Evolutionary conservation across 75 land plant species (phyloP).

Genomic region (Azolla pinnata): DNA sequence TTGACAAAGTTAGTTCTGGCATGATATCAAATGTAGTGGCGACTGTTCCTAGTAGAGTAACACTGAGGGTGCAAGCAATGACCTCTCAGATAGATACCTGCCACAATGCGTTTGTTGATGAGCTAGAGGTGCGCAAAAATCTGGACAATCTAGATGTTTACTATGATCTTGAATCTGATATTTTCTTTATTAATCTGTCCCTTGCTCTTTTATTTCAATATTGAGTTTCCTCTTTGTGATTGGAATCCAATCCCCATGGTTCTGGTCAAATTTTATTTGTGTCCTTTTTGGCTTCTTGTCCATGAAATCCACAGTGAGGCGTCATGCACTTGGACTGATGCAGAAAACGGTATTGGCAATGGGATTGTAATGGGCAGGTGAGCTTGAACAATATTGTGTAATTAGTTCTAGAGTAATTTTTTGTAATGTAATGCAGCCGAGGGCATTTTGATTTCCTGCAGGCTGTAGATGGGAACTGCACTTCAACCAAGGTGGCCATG

Average conservation of each 20-base stretch:
- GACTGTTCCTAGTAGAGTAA: neutral
- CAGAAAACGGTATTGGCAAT: neutral
- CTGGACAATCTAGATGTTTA: too few species aligned
- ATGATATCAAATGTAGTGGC: neutral
- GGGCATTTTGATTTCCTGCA: neutral
- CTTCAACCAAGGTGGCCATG: neutral
- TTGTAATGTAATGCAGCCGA: neutral
- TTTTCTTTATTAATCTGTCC: neutral
- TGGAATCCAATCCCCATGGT: neutral
- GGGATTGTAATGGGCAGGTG: neutral
- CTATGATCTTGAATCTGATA: neutral
- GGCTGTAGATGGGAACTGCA: neutral
- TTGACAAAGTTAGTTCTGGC: neutral
- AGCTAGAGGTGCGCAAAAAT: neutral
- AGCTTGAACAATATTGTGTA: neutral
- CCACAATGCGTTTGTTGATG: slow-evolving; percentile 3
- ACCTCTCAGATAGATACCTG: neutral
- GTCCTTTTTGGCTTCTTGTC: neutral
- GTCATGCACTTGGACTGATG: neutral
- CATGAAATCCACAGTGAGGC: neutral
- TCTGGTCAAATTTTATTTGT: neutral
- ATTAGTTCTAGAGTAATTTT: neutral
- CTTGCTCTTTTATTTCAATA: neutral
- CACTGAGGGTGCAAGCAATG: neutral
- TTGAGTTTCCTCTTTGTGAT: neutral